Base-by-base conservation (phyloP, 2,329 filamentous ascomycete genomes). In the Rhinocladiella mackenziei region DNA sequence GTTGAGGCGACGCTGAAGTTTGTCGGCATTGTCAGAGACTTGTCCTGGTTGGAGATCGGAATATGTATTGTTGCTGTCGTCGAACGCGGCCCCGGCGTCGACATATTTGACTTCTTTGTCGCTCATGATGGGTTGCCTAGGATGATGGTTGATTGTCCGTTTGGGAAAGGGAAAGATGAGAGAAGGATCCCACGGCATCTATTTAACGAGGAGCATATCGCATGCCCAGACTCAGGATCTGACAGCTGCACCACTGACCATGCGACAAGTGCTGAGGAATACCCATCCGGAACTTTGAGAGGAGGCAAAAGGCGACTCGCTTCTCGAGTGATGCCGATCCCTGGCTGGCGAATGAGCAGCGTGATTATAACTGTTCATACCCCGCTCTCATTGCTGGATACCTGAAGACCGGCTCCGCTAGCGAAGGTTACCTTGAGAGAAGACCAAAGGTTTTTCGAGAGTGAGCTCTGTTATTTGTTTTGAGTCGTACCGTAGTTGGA, bases 1-100 rank as follows among this genome's bases (percentile, higher is more conserved):
- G 52, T 69, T 67, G 32, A 78, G 67, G 34, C 69, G 68, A 33
- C 75, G 71, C 34, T 76, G 71, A 4, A 70, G 63, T 8, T 57
- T 48, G 48, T 64, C 61, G 32, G 55, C 54, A 53, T 62, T 64
- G 35, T 62, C 59, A 36, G 51, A 51, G 19, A 62, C 34, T 7
- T 35, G n/a, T 13, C 44, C 44, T 15, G 38, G 31, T 30, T 41
- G 17, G 11, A 46, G 15, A 13, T 46, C 37, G 20, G 25, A 7
- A 3, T 10, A 31, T 9, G 14, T 17, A 19, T 20, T 18, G 10
- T 28, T 26, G 22, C 15, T 28, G 30, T 22, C 37, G 19, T 17
- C 20, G 43, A 20, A n/a, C n/a, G n/a, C n/a, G 17, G 31, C 43
- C 4, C 26, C 30, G 14, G n/a, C 37, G 31, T 37, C 37, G 31